Base-by-base conservation (phyloP, 225 moss, liverwort and hornwort species). In the Thuidium tamariscinum region DNA sequence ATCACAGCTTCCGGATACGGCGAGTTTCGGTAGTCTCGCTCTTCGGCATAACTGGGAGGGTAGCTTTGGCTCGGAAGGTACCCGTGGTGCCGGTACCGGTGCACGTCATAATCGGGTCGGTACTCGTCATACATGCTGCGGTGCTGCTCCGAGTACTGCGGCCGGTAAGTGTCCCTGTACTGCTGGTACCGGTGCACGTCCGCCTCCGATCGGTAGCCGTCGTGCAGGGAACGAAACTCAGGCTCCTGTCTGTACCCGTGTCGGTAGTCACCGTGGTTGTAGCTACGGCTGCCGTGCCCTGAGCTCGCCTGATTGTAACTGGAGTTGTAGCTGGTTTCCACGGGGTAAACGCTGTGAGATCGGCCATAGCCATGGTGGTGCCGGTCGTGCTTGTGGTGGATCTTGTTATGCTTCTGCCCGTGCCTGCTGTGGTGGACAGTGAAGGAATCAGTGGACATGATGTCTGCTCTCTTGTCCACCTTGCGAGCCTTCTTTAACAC, bases 41-140 rank as follows among this genome's bases (percentile, higher is more conserved):
- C 90, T 2, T 90, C 88, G 41, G 60, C 48, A 62, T 82, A 85
- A 16, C 81, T 83, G 4, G 92, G 87, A 22, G 86, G 83, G 60
- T 92, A 90, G 57, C 83, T 83, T 67, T 92, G 92, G 80, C 89
- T 90, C 5, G 92, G 92, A 59, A 85, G 83, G 83, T 92, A 92
- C 7, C 83, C 87, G 4, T 34, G 60, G 34, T 80, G 48, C 12
- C 74, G 79, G 22, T 85, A 74, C 1, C 75, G 74, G 56, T 85
- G 52, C 30, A 61, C 79, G 32, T 91, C 87, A 32, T 84, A 17
- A 76, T 91, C 91, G 5, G 80, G 81, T 39, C 88, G 77, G 81
- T 76, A 86, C 26, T 87, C 82, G 64, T 83, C 83, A 5, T 56
- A 80, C 71, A 61, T 65, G 73, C 49, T 56, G 49, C 89, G 57